Conservation (phyloP, 1,284 basidiomycete species). For the Thelephora terrestris region DNA sequence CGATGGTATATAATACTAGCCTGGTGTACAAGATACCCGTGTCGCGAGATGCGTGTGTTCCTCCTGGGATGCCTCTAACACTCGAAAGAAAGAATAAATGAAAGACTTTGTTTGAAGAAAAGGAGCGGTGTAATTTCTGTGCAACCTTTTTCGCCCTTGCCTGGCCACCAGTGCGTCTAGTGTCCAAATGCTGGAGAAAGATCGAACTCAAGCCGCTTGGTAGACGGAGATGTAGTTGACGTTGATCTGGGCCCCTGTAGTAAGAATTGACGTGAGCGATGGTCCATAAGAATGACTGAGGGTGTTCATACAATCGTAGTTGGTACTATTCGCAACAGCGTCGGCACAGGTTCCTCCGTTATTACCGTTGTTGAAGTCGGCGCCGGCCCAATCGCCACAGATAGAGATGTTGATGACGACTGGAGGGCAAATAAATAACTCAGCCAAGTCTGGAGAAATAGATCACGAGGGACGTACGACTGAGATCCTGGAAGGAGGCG, state of each 20-base stretch:
- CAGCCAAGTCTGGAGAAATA: background rate
- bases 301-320: constrained; percentile 42
- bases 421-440: background rate
- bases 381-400: constrained; percentile 61
- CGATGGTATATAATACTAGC: too few relatives aligned
- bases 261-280: background rate
- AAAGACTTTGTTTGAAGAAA: too few relatives aligned
- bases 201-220: constrained; percentile 14
- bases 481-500: constrained; percentile 61
- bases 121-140: too few relatives aligned
- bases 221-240: constrained; percentile 34
- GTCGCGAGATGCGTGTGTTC: too few relatives aligned
- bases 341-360: constrained; percentile 65
- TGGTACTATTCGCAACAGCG: constrained; percentile 51
- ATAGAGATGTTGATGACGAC: constrained; percentile 53
- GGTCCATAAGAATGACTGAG: constrained; percentile 21
- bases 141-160: too few relatives aligned
- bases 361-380: constrained; percentile 40
- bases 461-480: constrained; percentile 29
- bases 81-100: too few relatives aligned
- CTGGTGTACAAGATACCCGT: too few relatives aligned
- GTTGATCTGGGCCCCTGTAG: constrained; percentile 39
- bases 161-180: too few relatives aligned
- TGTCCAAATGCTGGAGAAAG: too few relatives aligned
- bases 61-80: too few relatives aligned